phyloP scores from a whole-genome alignment of 2,329 filamentous ascomycete species.

The Talaromyces sp. region DNA sequence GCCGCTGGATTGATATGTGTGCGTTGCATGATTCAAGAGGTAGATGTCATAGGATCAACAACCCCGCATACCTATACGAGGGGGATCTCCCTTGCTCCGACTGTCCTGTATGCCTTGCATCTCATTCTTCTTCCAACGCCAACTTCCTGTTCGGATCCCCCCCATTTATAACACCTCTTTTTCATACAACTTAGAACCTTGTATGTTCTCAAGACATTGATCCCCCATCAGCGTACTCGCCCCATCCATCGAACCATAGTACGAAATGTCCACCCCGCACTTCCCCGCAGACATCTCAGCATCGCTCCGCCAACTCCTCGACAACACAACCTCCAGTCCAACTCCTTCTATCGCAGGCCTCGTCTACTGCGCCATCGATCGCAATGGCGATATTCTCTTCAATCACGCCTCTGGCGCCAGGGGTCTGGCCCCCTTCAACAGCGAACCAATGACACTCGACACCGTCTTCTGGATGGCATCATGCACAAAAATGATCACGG shows the following conservation, averaged over 20 bases:
- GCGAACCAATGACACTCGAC: slow-evolving; percentile 27
- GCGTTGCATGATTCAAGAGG: too few relatives aligned
- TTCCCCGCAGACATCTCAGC: slow-evolving; percentile 17
- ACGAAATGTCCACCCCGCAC: slow-evolving; percentile 14
- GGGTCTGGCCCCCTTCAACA: slow-evolving; percentile 19
- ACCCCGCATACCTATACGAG: background rate
- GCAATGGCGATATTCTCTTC: slow-evolving; percentile 27
- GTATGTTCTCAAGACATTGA: too few relatives aligned
- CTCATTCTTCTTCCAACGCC: too few relatives aligned
- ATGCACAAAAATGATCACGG: slow-evolving; percentile 55
- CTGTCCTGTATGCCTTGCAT: background rate
- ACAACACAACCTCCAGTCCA: slow-evolving; percentile 14
- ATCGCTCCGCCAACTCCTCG: slow-evolving; percentile 16
- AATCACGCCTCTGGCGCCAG: slow-evolving; percentile 28
- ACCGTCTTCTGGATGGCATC: slow-evolving; percentile 51
- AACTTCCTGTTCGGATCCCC: too few relatives aligned
- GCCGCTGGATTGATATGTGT: slow-evolving; percentile 6
- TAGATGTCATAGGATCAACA: background rate
- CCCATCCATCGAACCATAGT: background rate
- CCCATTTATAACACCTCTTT: too few relatives aligned
- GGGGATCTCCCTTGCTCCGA: too few relatives aligned
- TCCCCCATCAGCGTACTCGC: too few relatives aligned
- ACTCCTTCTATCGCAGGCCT: slow-evolving; percentile 18
- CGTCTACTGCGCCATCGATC: slow-evolving; percentile 27
- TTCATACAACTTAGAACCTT: too few relatives aligned